phyloP scores from a whole-genome alignment of 2,329 filamentous ascomycete genomes.

The Ophiostoma angusticollis region DNA sequence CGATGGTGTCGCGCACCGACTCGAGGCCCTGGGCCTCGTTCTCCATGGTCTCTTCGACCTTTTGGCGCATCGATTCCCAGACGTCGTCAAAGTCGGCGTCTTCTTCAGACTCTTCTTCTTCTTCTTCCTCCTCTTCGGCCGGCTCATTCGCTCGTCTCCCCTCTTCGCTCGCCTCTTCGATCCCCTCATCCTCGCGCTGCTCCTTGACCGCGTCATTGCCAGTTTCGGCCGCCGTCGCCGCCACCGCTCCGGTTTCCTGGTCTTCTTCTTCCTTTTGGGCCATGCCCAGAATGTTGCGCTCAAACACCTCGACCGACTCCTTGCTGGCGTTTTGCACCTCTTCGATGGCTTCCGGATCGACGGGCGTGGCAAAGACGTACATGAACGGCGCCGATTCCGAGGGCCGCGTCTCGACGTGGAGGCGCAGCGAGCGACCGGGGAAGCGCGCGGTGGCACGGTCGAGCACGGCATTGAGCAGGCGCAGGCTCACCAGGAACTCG shows the following conservation, averaged over 20 bases:
- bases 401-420: constrained; percentile 68
- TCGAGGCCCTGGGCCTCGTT: constrained; percentile 41
- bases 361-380: constrained; percentile 83
- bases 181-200: constrained; percentile 13
- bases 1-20: constrained; percentile 39
- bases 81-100: constrained; percentile 20
- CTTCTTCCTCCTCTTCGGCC: constrained; percentile 14
- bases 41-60: constrained; percentile 44
- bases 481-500: constrained; percentile 75
- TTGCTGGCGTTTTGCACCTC: constrained; percentile 58
- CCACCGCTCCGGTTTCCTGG: neutral
- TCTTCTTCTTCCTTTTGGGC: constrained; percentile 17
- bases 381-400: constrained; percentile 48
- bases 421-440: constrained; percentile 60
- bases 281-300: constrained; percentile 47
- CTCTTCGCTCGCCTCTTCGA: too few relatives aligned
- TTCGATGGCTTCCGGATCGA: constrained; percentile 58
- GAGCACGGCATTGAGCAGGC: constrained; percentile 66
- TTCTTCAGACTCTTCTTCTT: constrained; percentile 15
- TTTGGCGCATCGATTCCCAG: constrained; percentile 42
- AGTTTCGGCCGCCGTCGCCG: constrained; percentile 2
- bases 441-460: constrained; percentile 62
- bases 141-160: too few relatives aligned
- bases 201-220: constrained; percentile 13
- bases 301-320: constrained; percentile 54